A percentile compares a stretch with the other conserved stretches of the same genome.
phyloP scores from a whole-genome alignment of 208 protist genomes.

The Trichomonas vaginalis region DNA sequence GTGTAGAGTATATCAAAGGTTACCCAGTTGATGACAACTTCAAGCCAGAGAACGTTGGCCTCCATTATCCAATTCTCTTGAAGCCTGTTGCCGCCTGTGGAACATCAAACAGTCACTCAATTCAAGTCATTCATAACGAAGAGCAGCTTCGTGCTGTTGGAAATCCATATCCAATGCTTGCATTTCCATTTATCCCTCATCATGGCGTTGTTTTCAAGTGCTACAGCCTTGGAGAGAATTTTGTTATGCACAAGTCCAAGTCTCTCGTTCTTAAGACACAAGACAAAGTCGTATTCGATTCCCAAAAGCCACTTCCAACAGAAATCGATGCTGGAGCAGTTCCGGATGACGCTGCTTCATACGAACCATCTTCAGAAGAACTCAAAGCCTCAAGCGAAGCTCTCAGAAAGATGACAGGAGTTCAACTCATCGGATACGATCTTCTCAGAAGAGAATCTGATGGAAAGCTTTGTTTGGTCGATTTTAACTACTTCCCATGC shows the following conservation, averaged over 20 bases:
- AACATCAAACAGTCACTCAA: background rate
- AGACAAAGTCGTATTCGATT: background rate
- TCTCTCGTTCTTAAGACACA: background rate
- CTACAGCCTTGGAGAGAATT: background rate
- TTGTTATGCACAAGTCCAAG: background rate
- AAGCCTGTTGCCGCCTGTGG: background rate
- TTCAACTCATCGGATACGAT: background rate
- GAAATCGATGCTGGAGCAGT: background rate
- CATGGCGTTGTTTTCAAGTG: background rate
- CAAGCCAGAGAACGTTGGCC: background rate
- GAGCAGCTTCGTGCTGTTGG: background rate
- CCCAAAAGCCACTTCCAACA: background rate
- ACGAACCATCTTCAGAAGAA: background rate
- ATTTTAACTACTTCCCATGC: constrained; percentile 12
- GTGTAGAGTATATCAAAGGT: background rate
- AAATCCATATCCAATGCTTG: background rate
- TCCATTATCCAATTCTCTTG: background rate
- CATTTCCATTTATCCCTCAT: constrained; percentile 6
- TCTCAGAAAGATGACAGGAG: background rate
- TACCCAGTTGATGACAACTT: no score
- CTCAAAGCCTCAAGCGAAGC: background rate
- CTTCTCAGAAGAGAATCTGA: background rate
- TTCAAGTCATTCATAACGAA: background rate
- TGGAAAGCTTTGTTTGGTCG: background rate
- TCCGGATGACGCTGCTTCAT: background rate